Evolutionary conservation across 2,329 filamentous ascomycete species (phyloP), one percentile per base, ranked within the genome.

Genomic region (Exophiala alcalophila): DNA sequence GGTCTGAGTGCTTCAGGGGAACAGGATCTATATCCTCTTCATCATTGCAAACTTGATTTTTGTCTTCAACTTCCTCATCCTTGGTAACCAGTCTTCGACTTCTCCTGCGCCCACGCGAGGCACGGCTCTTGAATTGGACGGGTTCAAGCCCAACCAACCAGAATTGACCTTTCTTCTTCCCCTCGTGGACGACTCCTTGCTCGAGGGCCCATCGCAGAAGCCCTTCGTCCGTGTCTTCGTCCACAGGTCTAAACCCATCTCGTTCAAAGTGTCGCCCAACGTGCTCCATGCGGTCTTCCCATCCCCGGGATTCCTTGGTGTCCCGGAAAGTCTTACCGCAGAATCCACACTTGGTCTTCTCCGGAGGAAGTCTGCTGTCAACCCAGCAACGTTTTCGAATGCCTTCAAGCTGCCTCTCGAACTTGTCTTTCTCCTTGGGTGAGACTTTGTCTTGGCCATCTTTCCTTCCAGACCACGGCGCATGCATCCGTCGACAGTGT

Each of bases 231-330:
- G 74, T 55, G 5, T 52, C 34, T 54, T 67, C 54, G n/a, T 59
- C 40, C 10, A 42, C 26, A n/a, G 23, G 31, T 10, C 26, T 42
- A 4, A 26, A n/a, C 35, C 65, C 52, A 5, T 61, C 61, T 52
- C 82, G 83, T 64, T 92, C 87, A 31, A 91, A 73, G 61, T 96
- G 90, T 45, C 78, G 74, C 0, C 86, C 87, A 2, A 94, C 78
- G 65, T 96, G 90, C 63, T 96, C 90, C 80, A 94, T 87, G 16
- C 86, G 74, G 44, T 82, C 75, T 45, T 92, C 84, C 89, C 89
- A 95, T 8, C 79, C 79, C 4, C 70, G 74, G 0, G 37, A 21
- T 18, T 45, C 39, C 12, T 39, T 40, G 28, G 40, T 36, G 18
- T 54, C 50, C 18, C 47, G 38, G 25, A 57, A 51, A 5, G 32